Evolutionary conservation across 2,329 filamentous ascomycete genomes (phyloP).

Genomic region (Tolypocladium nubicola): DNA sequence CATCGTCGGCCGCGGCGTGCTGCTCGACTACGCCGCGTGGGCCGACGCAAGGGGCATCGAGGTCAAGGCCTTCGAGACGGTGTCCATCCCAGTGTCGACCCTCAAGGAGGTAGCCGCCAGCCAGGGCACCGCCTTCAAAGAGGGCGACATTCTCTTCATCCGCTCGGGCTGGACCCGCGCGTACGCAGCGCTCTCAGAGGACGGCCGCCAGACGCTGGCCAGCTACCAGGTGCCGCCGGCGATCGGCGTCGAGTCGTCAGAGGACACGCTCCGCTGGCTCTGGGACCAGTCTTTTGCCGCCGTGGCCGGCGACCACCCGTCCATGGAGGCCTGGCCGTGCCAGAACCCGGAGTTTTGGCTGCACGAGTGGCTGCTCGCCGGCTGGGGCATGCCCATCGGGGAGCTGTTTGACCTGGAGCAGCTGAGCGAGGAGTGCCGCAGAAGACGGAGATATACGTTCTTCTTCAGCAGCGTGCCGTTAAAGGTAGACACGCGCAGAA

Average conservation of each 20-base stretch:
- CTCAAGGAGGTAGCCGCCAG: conserved; percentile 32
- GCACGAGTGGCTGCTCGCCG: conserved; percentile 35
- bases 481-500: conserved; percentile 9
- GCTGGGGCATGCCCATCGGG: conserved; percentile 41
- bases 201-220: conserved; percentile 25
- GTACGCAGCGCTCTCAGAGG: conserved; percentile 25
- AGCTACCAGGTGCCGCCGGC: conserved; percentile 16
- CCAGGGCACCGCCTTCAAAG: conserved; percentile 29
- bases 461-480: conserved; percentile 28
- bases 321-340: conserved; percentile 38
- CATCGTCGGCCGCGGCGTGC: conserved; percentile 37
- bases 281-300: conserved; percentile 46
- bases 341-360: conserved; percentile 18
- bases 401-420: conserved; percentile 36
- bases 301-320: conserved; percentile 43
- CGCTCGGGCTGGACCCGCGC: conserved; percentile 39
- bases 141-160: conserved; percentile 47
- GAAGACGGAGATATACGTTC: conserved; percentile 24
- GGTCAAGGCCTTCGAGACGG: conserved; percentile 27
- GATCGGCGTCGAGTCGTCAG: conserved; percentile 35
- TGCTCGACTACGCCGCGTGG: conserved; percentile 41
- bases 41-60: conserved; percentile 23
- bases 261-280: conserved; percentile 41
- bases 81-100: conserved; percentile 29
- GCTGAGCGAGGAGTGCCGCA: conserved; percentile 21